phyloP scores from a whole-genome alignment of 2,329 filamentous ascomycete species.

The Neocatenulostroma microsporum region DNA sequence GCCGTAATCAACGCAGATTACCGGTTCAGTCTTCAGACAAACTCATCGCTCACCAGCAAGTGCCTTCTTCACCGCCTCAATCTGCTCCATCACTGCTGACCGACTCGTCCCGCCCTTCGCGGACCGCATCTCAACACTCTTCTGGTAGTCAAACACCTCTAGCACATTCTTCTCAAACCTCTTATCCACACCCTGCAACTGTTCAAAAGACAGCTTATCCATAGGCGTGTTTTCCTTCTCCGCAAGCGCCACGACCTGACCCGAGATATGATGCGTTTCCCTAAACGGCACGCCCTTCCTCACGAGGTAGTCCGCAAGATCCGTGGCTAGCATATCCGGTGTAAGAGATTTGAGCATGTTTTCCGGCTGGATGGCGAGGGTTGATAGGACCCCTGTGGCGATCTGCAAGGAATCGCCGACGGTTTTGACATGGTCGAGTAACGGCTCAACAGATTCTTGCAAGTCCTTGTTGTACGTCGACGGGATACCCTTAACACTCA shows the following conservation, averaged over 20 bases:
- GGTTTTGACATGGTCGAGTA: conserved; percentile 77
- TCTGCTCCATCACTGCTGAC: conserved; percentile 57
- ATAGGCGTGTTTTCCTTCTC: conserved; percentile 60
- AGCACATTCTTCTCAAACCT: conserved; percentile 66
- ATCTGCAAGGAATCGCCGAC: conserved; percentile 75
- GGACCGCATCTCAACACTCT: conserved; percentile 69
- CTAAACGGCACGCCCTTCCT: conserved; percentile 66
- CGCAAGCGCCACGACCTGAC: conserved; percentile 62
- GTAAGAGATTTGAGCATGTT: conserved; percentile 74
- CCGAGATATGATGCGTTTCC: conserved; percentile 71
- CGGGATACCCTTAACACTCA: conserved; percentile 66
- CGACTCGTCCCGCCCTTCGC: conserved; percentile 73
- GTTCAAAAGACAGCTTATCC: conserved; percentile 59
- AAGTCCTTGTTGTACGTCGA: conserved; percentile 86
- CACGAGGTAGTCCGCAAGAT: conserved; percentile 58
- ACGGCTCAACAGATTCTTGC: conserved; percentile 80
- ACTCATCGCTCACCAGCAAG: conserved; percentile 26
- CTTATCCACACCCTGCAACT: conserved; percentile 59
- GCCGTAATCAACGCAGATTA: too few species aligned
- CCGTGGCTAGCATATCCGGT: conserved; percentile 73
- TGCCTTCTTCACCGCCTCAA: conserved; percentile 45
- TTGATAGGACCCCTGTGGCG: conserved; percentile 70
- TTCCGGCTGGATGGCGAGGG: conserved; percentile 59
- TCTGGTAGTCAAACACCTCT: conserved; percentile 70
- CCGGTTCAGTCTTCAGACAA: too few species aligned